phyloP scores from a whole-genome alignment of 208 protist genomes.

The Novymonas esmeraldas region DNA sequence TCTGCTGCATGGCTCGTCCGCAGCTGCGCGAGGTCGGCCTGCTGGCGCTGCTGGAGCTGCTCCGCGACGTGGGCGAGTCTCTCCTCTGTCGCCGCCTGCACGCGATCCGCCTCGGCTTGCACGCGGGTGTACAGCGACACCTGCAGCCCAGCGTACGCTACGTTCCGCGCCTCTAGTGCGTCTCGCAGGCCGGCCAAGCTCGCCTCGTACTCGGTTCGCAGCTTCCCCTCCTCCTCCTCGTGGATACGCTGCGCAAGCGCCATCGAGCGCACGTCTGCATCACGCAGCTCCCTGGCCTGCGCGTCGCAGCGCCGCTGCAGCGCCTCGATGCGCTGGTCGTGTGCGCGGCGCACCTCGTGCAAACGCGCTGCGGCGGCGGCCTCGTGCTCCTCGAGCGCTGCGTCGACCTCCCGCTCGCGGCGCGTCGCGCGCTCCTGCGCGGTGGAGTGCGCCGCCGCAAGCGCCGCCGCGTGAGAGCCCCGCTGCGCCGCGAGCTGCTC shows the following conservation, averaged over 20 bases:
- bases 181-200: conserved; percentile 31
- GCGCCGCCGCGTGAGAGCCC: neutral
- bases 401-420: conserved; percentile 11
- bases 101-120: conserved; percentile 15
- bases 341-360: conserved; percentile 2
- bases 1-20: conserved; percentile 17
- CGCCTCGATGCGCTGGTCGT: conserved; percentile 5
- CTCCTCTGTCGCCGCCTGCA: conserved; percentile 28
- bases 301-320: conserved; percentile 27
- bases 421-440: conserved; percentile 9
- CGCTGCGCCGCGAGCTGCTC: conserved; percentile 11
- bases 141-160: conserved; percentile 23
- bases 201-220: conserved; percentile 37
- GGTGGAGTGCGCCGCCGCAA: conserved; percentile 2
- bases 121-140: conserved; percentile 29
- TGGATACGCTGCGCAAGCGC: conserved; percentile 5
- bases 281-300: conserved; percentile 24
- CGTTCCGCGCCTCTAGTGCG: conserved; percentile 33
- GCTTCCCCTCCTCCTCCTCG: conserved; percentile 12
- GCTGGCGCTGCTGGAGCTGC: conserved; percentile 15
- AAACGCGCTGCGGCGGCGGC: neutral
- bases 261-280: conserved; percentile 6
- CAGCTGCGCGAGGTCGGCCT: conserved; percentile 27
- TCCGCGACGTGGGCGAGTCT: conserved; percentile 27
- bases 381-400: conserved; percentile 5